A percentile compares a stretch with the other conserved stretches of the same genome.
Conservation (phyloP, 2,329 filamentous ascomycete genomes). For the Dactylellina sp. region DNA sequence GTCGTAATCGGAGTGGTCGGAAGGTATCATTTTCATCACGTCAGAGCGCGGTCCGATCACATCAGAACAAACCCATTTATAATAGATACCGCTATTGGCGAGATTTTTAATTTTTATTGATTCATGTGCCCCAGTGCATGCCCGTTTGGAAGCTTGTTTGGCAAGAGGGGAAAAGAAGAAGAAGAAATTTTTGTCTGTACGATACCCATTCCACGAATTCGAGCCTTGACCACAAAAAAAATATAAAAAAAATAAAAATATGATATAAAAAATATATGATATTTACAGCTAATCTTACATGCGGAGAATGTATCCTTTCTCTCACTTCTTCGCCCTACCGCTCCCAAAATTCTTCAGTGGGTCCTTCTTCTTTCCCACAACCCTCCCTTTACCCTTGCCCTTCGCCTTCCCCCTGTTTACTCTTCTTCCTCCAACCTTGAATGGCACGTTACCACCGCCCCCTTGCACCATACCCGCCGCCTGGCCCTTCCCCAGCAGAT, state of each 20-base stretch:
- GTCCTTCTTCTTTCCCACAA: constrained; percentile 68
- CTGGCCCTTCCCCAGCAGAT: constrained; percentile 82
- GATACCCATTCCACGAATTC: constrained; percentile 39
- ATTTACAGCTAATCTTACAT: neutral
- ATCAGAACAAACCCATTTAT: constrained; percentile 25
- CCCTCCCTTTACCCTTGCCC: constrained; percentile 64
- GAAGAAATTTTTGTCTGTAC: too few species aligned
- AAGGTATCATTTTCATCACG: constrained; percentile 27
- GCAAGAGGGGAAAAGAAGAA: constrained; percentile 13
- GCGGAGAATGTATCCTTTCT: neutral
- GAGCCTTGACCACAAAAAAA: neutral
- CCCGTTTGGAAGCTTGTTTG: constrained; percentile 22
- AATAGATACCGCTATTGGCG: constrained; percentile 23
- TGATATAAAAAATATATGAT: constrained; percentile 6
- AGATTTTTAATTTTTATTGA: constrained; percentile 24
- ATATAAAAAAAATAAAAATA: constrained; percentile 4
- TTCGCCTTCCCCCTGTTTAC: constrained; percentile 66
- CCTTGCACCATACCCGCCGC: constrained; percentile 75
- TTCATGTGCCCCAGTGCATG: constrained; percentile 20
- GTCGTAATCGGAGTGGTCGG: constrained; percentile 20
- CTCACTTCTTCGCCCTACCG: constrained; percentile 31
- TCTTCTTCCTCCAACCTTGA: constrained; percentile 66
- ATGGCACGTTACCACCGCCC: constrained; percentile 75
- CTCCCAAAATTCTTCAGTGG: constrained; percentile 56
- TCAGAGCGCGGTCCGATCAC: constrained; percentile 39